Base-by-base conservation (phyloP, 225 moss, liverwort and hornwort species). In the Anthoceros angustus region DNA sequence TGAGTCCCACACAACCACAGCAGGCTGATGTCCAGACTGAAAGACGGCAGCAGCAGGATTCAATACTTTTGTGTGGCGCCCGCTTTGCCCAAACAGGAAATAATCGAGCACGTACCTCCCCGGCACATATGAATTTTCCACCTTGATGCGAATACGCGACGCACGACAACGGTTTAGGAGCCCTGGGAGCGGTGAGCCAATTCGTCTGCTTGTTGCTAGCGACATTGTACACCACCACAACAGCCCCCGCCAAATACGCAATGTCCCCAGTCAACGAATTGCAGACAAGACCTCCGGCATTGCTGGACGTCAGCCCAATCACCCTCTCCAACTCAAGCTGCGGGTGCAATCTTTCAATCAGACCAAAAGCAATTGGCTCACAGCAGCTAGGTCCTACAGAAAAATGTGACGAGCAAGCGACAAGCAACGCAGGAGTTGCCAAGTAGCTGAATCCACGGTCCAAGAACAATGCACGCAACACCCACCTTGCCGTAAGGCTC, bases 241-340 rank as follows among this genome's bases (percentile, higher is more conserved):
- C 81, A 70, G 83, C 81, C 14, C 88, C 88, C 18, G 88, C 86
- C 74, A 88, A 70, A 69, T 88, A 88, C n/a, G 81, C 86, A 10
- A 88, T 69, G 41, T 88, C 88, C 68, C 80, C 86, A 0, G 88
- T 80, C 9, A 49, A 39, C 48, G 69, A 43, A 78, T 86, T 88
- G 70, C 81, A 80, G 68, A 86, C 79, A 40, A 88, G 70, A 24
- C 81, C 88, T 24, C 78, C 86, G 64, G 83, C 73, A 25, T 78
- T 75, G 24, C 69, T 62, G 0, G 88, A 83, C 42, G 88, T 88
- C 32, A 88, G 72, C 64, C 88, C 88, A 73, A 88, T 78, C 43
- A 86, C 76, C 74, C 76, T 78, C 69, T 88, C 88, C 8, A 88
- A 69, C 72, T 88, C 88, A 43, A 88, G 72, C 88, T 88, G 81